Evolutionary conservation across 116 monocot genomes (phyloP).

Genomic region (Posidonia oceanica): DNA sequence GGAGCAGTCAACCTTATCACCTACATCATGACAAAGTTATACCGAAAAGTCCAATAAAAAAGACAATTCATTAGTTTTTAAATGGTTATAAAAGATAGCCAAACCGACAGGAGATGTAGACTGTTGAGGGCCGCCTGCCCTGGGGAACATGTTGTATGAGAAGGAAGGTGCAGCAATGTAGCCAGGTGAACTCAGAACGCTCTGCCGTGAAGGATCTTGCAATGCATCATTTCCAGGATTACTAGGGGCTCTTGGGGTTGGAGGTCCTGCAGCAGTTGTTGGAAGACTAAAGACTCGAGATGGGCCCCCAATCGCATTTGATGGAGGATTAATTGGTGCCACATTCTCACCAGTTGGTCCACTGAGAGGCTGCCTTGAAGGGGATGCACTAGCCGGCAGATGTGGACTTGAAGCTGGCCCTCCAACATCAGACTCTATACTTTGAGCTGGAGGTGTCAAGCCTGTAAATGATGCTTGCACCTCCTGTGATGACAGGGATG

Average conservation of each 20-base stretch:
- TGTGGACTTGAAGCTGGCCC: not conserved
- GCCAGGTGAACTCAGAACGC: conserved; percentile 25
- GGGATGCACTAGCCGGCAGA: not conserved
- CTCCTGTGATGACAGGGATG: not conserved
- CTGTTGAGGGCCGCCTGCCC: conserved; percentile 33
- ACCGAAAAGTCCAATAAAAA: not conserved
- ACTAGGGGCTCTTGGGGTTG: conserved; percentile 13
- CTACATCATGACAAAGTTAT: conserved; percentile 19
- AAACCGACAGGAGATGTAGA: conserved; percentile 38
- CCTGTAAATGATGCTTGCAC: not conserved
- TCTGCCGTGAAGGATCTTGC: conserved; percentile 34
- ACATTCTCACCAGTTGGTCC: not conserved
- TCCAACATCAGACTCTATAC: not conserved
- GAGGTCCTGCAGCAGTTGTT: not conserved
- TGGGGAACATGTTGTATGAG: conserved; percentile 41
- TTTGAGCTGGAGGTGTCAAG: not conserved
- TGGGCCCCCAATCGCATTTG: not conserved
- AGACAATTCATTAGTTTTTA: not conserved
- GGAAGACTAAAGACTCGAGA: not conserved
- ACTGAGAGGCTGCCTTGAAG: not conserved
- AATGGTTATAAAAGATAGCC: conserved; percentile 3
- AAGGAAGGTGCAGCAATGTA: conserved; percentile 32
- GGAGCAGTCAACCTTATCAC: conserved; percentile 34
- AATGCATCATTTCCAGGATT: conserved; percentile 24
- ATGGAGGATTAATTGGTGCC: not conserved